Percentiles rank a stretch among this genome's conserved stretches.
These are phyloP conservation scores for Podospora pseudoanserina DNA, from an alignment of 495 filamentous ascomycete genomes.

Conservation along the genomic window DNA sequence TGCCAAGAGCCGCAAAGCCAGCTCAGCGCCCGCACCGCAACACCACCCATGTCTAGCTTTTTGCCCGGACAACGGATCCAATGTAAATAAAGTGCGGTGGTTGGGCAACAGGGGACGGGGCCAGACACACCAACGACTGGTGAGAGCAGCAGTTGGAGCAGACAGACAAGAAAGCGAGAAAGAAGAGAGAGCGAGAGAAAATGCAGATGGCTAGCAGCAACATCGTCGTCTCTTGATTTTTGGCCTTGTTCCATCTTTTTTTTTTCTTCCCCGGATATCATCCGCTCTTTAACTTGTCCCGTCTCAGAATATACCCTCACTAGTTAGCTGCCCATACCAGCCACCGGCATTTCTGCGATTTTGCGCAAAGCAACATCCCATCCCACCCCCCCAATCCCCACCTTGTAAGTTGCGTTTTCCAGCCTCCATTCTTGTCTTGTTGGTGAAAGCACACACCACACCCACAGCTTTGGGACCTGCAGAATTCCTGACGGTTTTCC, in stretches of 20 bases:
- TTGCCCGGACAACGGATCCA: slow-evolving; percentile 30
- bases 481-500: slow-evolving; percentile 4
- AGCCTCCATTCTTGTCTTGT: background rate
- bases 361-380: slow-evolving; percentile 1
- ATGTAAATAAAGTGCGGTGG: slow-evolving; percentile 37
- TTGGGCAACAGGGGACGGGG: slow-evolving; percentile 24
- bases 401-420: slow-evolving; percentile 4
- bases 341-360: background rate
- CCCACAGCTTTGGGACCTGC: background rate
- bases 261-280: background rate
- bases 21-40: background rate
- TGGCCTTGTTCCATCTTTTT: background rate
- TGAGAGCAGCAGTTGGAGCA: background rate
- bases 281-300: background rate
- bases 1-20: slow-evolving; percentile 11
- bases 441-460: background rate
- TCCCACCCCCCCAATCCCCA: background rate
- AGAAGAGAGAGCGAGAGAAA: background rate
- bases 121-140: background rate
- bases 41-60: slow-evolving; percentile 10
- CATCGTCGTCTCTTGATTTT: background rate
- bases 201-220: background rate
- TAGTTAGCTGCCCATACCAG: background rate
- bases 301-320: slow-evolving; percentile 1
- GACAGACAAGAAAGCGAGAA: background rate